A percentile compares a stretch with the other conserved stretches of the same genome.
Conservation (phyloP, 768 basidiomycete species). For the Tricholoma furcatifolium region DNA sequence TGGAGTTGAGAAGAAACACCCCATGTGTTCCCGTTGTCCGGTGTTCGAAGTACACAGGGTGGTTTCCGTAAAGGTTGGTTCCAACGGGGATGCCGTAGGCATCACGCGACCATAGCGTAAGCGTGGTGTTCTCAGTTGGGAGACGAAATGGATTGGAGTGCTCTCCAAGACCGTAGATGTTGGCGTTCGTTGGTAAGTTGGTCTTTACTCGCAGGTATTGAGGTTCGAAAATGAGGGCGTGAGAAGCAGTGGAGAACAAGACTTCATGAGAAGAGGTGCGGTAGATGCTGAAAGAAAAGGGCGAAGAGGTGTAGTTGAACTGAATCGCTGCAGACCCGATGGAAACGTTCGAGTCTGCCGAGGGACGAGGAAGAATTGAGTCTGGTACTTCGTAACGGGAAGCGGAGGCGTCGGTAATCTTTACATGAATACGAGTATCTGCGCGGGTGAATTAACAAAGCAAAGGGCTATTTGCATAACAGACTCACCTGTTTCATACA, state of each 20-base stretch:
- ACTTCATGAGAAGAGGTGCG: slow-evolving; percentile 49
- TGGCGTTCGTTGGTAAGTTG: slow-evolving; percentile 53
- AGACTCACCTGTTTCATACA: slow-evolving; percentile 55
- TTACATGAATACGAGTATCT: slow-evolving; percentile 63
- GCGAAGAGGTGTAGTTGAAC: slow-evolving; percentile 58
- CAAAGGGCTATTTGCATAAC: neutral
- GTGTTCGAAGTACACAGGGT: slow-evolving; percentile 74
- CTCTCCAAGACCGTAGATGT: slow-evolving; percentile 80
- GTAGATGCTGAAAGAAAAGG: slow-evolving; percentile 60
- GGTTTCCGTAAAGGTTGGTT: slow-evolving; percentile 70
- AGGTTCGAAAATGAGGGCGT: slow-evolving; percentile 71
- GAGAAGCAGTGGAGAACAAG: slow-evolving; percentile 58
- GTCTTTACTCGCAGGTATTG: slow-evolving; percentile 78
- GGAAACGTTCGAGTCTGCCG: slow-evolving; percentile 23
- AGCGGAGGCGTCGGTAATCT: slow-evolving; percentile 51
- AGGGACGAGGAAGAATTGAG: slow-evolving; percentile 57
- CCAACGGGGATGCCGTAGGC: slow-evolving; percentile 55
- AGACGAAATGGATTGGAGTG: slow-evolving; percentile 68
- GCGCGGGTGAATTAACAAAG: neutral
- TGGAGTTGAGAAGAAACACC: slow-evolving; percentile 66
- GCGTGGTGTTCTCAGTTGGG: slow-evolving; percentile 41
- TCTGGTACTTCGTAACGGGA: slow-evolving; percentile 65
- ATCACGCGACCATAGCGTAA: slow-evolving; percentile 67
- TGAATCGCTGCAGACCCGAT: slow-evolving; percentile 41
- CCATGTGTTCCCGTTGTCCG: slow-evolving; percentile 65